Conservation (phyloP, 2,329 filamentous ascomycete species). For the Westerdykella aurantiaca region DNA sequence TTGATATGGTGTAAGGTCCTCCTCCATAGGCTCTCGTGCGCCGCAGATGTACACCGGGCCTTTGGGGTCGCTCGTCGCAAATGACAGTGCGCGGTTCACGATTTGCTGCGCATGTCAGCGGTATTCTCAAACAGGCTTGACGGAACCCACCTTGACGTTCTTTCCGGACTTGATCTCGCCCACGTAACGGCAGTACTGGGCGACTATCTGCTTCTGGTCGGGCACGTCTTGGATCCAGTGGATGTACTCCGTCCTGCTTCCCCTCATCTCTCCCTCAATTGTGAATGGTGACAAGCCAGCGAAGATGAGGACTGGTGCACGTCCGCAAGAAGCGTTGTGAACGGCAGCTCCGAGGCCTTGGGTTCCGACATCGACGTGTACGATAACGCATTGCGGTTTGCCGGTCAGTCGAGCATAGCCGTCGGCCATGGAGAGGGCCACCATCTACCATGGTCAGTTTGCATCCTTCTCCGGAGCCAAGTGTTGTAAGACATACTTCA, state of each 20-base stretch:
- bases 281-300: constrained; percentile 73
- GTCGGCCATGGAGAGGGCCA: constrained; percentile 78
- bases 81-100: constrained; percentile 77
- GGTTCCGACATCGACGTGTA: constrained; percentile 77
- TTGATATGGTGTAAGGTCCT: constrained; percentile 59
- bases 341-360: constrained; percentile 72
- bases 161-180: constrained; percentile 77
- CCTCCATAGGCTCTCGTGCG: constrained; percentile 74
- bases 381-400: constrained; percentile 69
- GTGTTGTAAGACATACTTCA: constrained; percentile 50
- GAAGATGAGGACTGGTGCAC: constrained; percentile 71
- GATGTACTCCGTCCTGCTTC: constrained; percentile 69
- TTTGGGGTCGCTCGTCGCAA: constrained; percentile 68
- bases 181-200: constrained; percentile 79
- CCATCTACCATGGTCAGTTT: constrained; percentile 54
- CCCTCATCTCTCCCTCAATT: constrained; percentile 69
- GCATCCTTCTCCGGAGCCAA: neutral
- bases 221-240: constrained; percentile 84
- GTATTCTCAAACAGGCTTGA: too few relatives aligned
- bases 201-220: constrained; percentile 72
- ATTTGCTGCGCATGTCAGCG: constrained; percentile 52
- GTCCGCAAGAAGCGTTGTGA: constrained; percentile 70
- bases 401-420: constrained; percentile 65
- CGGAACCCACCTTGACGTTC: constrained; percentile 60
- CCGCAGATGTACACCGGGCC: constrained; percentile 77